Percentiles rank a stretch among this genome's conserved stretches.
phyloP scores from a whole-genome alignment of 495 filamentous ascomycete species.

The Beverwykella pulmonaria region DNA sequence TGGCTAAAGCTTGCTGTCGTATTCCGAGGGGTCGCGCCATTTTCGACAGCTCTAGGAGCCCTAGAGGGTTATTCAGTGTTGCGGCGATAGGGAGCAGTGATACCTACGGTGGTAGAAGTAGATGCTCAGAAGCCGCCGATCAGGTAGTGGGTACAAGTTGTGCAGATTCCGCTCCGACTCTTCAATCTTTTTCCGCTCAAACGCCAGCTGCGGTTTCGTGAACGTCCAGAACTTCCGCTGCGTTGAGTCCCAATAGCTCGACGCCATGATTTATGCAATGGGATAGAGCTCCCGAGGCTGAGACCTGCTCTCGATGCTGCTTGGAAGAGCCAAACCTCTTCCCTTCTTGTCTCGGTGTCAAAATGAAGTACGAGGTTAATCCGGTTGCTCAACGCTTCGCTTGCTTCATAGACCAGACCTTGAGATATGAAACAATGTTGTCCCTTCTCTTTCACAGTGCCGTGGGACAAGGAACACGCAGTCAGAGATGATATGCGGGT shows the following conservation, averaged over 20 bases:
- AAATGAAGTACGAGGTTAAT: too few relatives aligned
- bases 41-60: slow-evolving; percentile 68
- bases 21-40: slow-evolving; percentile 76
- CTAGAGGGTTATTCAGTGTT: slow-evolving; percentile 6
- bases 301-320: not conserved
- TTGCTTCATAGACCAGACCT: not conserved
- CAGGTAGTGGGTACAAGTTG: slow-evolving; percentile 78
- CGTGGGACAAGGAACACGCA: not conserved
- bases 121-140: slow-evolving; percentile 80
- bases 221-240: slow-evolving; percentile 91
- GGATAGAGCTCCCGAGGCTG: not conserved
- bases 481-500: not conserved
- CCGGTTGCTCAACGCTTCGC: not conserved
- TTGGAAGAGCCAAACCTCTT: too few relatives aligned
- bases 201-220: slow-evolving; percentile 72
- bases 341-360: too few relatives aligned
- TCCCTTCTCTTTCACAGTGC: not conserved
- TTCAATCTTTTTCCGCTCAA: slow-evolving; percentile 71
- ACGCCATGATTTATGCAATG: slow-evolving; percentile 66
- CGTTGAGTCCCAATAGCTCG: slow-evolving; percentile 95
- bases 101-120: slow-evolving; percentile 85
- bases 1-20: slow-evolving; percentile 90
- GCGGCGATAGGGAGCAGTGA: not conserved
- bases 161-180: slow-evolving; percentile 70
- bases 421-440: not conserved